Evolutionary conservation across 2,329 filamentous ascomycete genomes (phyloP).

Genomic region (Gnomoniopsis smithogilvyi): DNA sequence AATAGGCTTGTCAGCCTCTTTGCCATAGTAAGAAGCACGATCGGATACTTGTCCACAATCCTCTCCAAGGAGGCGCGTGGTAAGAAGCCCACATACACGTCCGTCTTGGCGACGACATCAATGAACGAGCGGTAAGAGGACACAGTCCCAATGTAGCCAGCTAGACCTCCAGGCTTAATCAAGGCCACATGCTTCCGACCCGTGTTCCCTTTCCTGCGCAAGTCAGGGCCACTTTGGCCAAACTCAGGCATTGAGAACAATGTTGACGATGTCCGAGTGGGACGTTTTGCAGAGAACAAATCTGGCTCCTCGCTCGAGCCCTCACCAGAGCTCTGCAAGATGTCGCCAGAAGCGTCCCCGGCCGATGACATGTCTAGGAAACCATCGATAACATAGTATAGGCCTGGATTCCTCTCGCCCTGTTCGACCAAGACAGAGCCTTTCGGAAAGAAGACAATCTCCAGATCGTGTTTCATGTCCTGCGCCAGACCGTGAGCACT

Average conservation of each 20-base stretch:
- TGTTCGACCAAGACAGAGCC: constrained; percentile 93
- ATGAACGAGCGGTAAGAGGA: constrained; percentile 96
- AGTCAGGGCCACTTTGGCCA: constrained; percentile 29
- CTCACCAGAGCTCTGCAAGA: constrained; percentile 33
- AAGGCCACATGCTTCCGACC: constrained; percentile 72
- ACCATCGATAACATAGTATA: constrained; percentile 97
- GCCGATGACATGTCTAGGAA: constrained; percentile 91
- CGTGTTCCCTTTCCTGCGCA: constrained; percentile 44
- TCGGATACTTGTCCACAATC: constrained; percentile 89
- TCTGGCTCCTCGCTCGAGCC: constrained; percentile 32
- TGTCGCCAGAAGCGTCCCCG: constrained; percentile 49
- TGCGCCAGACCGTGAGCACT: constrained; percentile 66
- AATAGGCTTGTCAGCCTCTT: constrained; percentile 88
- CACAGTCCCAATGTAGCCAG: constrained; percentile 90
- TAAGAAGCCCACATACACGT: constrained; percentile 95
- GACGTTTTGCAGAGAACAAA: constrained; percentile 17
- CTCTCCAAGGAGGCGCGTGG: constrained; percentile 82
- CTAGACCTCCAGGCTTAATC: constrained; percentile 90
- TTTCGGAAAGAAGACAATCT: constrained; percentile 96
- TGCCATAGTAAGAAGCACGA: constrained; percentile 91
- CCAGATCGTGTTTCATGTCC: constrained; percentile 86
- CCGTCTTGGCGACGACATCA: constrained; percentile 94
- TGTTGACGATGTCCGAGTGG: constrained; percentile 15
- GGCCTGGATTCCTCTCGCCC: constrained; percentile 89
- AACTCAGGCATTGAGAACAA: constrained; percentile 26